Evolutionary conservation across 75 land plant species (phyloP).

Genomic region (Selaginella tamariscina): DNA sequence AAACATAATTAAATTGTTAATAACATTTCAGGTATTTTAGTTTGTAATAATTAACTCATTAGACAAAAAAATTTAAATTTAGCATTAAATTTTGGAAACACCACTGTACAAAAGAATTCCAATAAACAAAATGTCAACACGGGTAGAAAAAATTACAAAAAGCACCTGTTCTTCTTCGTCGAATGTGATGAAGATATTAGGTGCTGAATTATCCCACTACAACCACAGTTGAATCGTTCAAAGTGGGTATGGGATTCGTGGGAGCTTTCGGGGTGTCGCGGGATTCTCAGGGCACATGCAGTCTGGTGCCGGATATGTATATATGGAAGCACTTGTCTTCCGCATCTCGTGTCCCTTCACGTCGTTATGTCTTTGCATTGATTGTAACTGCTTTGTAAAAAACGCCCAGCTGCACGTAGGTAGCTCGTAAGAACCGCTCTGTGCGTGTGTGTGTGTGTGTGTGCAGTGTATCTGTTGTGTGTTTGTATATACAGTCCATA

Average conservation of each 20-base stretch:
- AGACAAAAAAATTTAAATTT: too few species aligned
- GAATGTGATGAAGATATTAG: too few species aligned
- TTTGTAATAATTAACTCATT: too few species aligned
- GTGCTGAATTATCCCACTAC: too few species aligned
- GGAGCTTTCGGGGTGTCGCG: neutral
- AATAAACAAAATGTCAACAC: too few species aligned
- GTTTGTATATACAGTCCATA: neutral
- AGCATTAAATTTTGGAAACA: too few species aligned
- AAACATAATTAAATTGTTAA: too few species aligned
- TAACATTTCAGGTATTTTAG: too few species aligned
- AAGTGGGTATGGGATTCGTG: neutral
- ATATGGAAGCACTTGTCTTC: conserved; percentile 63
- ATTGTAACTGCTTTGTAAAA: conserved; percentile 50
- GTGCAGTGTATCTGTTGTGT: neutral
- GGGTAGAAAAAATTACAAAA: too few species aligned
- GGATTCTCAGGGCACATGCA: conserved; percentile 60
- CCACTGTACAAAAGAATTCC: too few species aligned
- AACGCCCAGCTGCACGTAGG: conserved; percentile 47
- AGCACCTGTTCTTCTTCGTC: too few species aligned
- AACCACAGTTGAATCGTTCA: too few species aligned
- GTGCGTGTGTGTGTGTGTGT: neutral
- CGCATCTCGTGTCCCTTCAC: conserved; percentile 50
- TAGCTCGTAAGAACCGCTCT: neutral
- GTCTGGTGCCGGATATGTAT: conserved; percentile 89
- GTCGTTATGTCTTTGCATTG: conserved; percentile 71